Evolutionary conservation across 106 monocot species (phyloP).

Genomic region (Cymbidium sinense): DNA sequence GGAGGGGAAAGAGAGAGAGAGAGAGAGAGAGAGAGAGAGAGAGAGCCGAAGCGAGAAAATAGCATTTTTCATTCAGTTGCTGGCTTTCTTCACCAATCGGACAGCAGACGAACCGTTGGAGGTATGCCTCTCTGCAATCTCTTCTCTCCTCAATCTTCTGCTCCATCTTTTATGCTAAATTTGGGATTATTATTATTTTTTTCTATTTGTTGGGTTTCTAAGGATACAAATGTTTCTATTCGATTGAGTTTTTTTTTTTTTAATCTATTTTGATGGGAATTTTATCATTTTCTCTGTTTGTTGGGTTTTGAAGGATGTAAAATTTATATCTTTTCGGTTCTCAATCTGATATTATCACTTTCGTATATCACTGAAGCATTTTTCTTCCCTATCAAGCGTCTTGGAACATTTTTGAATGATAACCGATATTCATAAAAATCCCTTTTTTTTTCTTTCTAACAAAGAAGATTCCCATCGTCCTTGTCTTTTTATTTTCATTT

Average conservation of each 20-base stretch:
- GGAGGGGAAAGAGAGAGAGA: conserved; percentile 8
- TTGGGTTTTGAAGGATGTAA: too few relatives aligned
- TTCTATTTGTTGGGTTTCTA: neutral
- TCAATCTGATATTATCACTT: neutral
- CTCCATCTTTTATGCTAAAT: neutral
- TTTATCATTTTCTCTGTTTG: neutral
- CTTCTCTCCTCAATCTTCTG: neutral
- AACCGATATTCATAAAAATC: neutral
- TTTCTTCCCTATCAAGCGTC: neutral
- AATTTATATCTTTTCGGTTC: neutral
- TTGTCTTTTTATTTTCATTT: neutral
- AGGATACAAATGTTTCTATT: neutral
- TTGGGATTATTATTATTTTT: neutral
- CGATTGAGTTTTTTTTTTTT: neutral
- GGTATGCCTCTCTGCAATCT: neutral
- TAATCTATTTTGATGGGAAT: neutral
- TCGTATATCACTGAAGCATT: neutral
- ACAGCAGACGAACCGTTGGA: neutral
- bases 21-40: too few relatives aligned
- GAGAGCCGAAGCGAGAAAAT: neutral
- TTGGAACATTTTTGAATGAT: neutral
- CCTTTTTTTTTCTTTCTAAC: neutral
- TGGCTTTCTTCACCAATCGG: neutral
- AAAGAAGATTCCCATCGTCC: neutral
- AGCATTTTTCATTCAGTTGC: neutral